Evolutionary conservation across 306 rosid genomes (phyloP).

Genomic region (Cucurbita moschata): DNA sequence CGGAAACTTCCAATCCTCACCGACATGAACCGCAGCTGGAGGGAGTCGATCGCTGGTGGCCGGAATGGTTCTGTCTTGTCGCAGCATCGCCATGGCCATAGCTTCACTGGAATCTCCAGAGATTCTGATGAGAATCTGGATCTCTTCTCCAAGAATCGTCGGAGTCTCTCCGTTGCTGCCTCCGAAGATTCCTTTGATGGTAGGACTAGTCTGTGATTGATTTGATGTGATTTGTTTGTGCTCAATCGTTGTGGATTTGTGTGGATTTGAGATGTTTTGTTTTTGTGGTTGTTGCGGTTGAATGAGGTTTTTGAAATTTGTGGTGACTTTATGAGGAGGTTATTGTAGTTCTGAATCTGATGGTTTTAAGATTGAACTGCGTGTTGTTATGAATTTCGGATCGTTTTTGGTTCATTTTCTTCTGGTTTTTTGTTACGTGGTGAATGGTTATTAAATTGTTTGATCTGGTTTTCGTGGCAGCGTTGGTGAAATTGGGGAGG

Average conservation of each 20-base stretch:
- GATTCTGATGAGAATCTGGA: conserved; percentile 53
- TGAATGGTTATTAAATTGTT: neutral
- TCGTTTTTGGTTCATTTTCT: neutral
- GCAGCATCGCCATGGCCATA: conserved; percentile 48
- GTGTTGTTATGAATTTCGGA: neutral
- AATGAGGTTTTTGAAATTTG: neutral
- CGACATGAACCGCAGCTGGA: conserved; percentile 37
- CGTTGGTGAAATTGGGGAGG: conserved; percentile 74
- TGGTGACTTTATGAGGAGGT: neutral
- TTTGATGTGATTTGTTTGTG: neutral
- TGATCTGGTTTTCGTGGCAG: conserved; percentile 17
- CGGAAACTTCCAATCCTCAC: neutral
- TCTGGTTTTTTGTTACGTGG: neutral
- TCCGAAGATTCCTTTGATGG: conserved; percentile 51
- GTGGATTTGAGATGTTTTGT: neutral
- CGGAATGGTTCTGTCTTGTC: conserved; percentile 31
- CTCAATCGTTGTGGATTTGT: neutral
- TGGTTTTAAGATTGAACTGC: neutral
- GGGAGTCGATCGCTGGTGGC: conserved; percentile 41
- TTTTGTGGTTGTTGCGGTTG: neutral
- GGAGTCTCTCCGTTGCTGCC: conserved; percentile 53
- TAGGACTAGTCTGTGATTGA: neutral
- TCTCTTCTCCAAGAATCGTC: conserved; percentile 82
- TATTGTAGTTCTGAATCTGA: neutral
- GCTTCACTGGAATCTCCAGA: conserved; percentile 27